Conservation (phyloP, 768 basidiomycete species). For the Serendipita sp. region DNA sequence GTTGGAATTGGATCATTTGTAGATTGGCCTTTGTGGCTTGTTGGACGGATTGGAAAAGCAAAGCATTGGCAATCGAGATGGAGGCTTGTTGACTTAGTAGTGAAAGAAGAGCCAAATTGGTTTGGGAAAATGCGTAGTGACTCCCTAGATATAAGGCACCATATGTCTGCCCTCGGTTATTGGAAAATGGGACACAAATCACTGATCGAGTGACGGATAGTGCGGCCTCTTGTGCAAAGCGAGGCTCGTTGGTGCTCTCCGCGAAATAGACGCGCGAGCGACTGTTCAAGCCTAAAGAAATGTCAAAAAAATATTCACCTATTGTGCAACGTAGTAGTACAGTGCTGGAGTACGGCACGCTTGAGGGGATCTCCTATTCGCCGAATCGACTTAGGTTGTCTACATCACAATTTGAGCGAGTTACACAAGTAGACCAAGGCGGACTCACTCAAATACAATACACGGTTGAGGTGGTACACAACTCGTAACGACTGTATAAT, state of each 20-base stretch:
- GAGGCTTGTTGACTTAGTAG: constrained; percentile 58
- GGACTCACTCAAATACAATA: constrained; percentile 49
- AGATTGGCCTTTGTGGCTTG: constrained; percentile 57
- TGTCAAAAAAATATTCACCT: background rate
- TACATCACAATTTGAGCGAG: constrained; percentile 14
- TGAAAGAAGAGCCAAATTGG: constrained; percentile 42
- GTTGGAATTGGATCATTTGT: constrained; percentile 60
- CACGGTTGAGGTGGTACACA: constrained; percentile 42
- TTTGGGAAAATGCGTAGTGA: constrained; percentile 44
- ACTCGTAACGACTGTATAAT: constrained; percentile 53
- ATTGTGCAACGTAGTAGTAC: constrained; percentile 21
- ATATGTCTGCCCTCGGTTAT: constrained; percentile 60
- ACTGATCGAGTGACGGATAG: constrained; percentile 38
- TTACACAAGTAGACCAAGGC: background rate
- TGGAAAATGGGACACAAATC: constrained; percentile 53
- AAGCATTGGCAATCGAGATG: constrained; percentile 56
- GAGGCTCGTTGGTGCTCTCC: constrained; percentile 45
- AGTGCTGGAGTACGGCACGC: constrained; percentile 48
- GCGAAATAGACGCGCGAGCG: constrained; percentile 44
- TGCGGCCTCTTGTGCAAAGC: constrained; percentile 50
- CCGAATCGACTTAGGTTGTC: constrained; percentile 44
- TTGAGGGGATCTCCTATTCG: constrained; percentile 44
- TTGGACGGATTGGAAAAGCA: constrained; percentile 60
- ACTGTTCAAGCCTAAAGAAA: constrained; percentile 38
- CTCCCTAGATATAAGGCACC: constrained; percentile 53